Evolutionary conservation across 1,284 basidiomycete species (phyloP).

Genomic region (Rhodotorula sp.): DNA sequence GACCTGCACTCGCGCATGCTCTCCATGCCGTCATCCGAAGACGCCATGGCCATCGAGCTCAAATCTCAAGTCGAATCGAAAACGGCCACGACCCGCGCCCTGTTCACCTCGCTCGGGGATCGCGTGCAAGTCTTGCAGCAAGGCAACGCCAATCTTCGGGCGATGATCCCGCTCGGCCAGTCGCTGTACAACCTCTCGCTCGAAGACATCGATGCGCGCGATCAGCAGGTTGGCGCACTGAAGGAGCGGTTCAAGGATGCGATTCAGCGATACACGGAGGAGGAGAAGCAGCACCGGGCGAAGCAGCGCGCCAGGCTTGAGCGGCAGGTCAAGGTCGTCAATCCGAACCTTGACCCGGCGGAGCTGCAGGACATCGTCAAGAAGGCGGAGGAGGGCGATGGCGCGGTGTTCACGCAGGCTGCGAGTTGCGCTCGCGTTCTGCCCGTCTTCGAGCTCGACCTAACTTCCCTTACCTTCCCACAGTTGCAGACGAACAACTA

Average conservation of each 20-base stretch:
- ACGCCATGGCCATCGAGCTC: conserved; percentile 24
- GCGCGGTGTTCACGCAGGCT: conserved; percentile 82
- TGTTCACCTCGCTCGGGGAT: conserved; percentile 33
- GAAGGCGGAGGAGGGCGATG: conserved; percentile 66
- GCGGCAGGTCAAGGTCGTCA: conserved; percentile 95
- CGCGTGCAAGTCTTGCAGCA: conserved; percentile 40
- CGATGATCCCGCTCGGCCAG: conserved; percentile 31
- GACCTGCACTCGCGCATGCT: conserved; percentile 39
- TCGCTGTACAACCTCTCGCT: conserved; percentile 50
- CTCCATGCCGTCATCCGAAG: conserved; percentile 33
- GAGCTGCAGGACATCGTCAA: conserved; percentile 60
- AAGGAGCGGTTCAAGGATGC: conserved; percentile 50
- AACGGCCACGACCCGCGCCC: conserved; percentile 24
- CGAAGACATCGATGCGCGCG: conserved; percentile 48
- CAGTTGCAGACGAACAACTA: conserved; percentile 17
- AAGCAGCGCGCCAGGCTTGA: conserved; percentile 92
- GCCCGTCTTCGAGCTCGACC: neutral
- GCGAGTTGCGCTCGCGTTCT: conserved; percentile 54
- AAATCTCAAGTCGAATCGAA: conserved; percentile 24
- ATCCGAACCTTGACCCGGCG: conserved; percentile 81
- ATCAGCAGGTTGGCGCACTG: conserved; percentile 46
- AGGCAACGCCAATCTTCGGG: conserved; percentile 38
- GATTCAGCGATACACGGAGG: conserved; percentile 65
- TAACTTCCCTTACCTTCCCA: neutral
- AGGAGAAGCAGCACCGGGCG: conserved; percentile 86